Evolutionary conservation across 306 rosid species (phyloP), one percentile per base, ranked within the genome.

Genomic region (Spatholobus suberectus): DNA sequence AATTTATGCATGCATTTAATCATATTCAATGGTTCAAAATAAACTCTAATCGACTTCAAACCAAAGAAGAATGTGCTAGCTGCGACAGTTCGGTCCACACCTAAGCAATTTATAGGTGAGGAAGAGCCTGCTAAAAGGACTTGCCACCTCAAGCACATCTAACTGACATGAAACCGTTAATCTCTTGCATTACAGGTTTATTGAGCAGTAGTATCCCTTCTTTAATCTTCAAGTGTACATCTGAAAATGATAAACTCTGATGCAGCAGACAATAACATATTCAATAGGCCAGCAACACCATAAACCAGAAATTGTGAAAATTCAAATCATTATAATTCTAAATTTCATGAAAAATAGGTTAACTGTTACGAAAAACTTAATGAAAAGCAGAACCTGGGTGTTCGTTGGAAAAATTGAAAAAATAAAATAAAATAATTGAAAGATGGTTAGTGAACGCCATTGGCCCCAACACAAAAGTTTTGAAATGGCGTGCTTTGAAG

Each of bases 131-230:
- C 18, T 26, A 13, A 46, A 43, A 46, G 65, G 54, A 81, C 15
- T 6, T 21, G 55, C 61, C 8, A 29, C 82, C 44, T 85, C 82
- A 80, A 52, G 79, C 74, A 73, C 57, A 55, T n/a, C 85, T 83
- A 61, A 65, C 81, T n/a, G 79, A 17, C 32, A 76, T 10, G 52
- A 81, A 77, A 77, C 80, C 49, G 5, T 73, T 85, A 18, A 85
- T 84, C 46, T 84, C 88, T 79, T 81, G 91, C 89, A 88, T 77
- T 40, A 88, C 86, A 83, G 87, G 89, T 35, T 89, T 80, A 51
- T 87, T 76, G n/a, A 90, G 86, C 76, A 88, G 90, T 80, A 84
- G 78, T 83, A 83, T 88, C 75, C 88, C 91, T 77, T 93, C 90
- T 79, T 84, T 90, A 21, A 91, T 90, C 94, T 54, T 37, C 32